These are phyloP conservation scores for Bretschneidera sinensis DNA, from an alignment of 345 rosid species.

Conservation along the genomic window DNA sequence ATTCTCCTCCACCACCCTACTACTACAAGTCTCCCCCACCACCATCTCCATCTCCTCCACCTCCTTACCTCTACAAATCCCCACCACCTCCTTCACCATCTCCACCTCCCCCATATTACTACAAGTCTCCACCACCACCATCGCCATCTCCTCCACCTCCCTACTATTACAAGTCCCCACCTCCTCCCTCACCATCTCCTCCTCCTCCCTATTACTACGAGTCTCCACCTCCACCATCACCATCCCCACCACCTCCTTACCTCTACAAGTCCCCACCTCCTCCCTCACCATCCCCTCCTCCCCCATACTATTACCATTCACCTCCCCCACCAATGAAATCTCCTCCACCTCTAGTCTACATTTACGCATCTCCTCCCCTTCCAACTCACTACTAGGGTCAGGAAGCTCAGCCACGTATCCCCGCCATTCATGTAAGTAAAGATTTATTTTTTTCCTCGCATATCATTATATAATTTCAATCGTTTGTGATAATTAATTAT, in stretches of 20 bases:
- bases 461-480: too few relatives aligned
- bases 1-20: conserved; percentile 10
- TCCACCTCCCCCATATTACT: not conserved
- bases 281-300: too few relatives aligned
- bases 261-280: conserved; percentile 31
- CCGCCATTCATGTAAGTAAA: conserved; percentile 29
- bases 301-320: conserved; percentile 25
- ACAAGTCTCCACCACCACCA: conserved; percentile 8
- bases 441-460: not conserved
- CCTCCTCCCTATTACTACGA: conserved; percentile 32
- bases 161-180: conserved; percentile 28
- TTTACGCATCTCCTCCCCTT: conserved; percentile 36
- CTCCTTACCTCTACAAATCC: too few relatives aligned
- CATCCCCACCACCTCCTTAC: conserved; percentile 17
- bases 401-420: conserved; percentile 19
- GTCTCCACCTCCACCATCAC: conserved; percentile 27
- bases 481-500: too few relatives aligned
- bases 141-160: conserved; percentile 21
- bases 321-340: conserved; percentile 38
- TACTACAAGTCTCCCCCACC: conserved; percentile 36
- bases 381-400: conserved; percentile 37
- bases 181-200: conserved; percentile 16
- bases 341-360: conserved; percentile 37
- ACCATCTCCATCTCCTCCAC: conserved; percentile 3
- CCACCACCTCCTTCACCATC: conserved; percentile 41